phyloP scores from a whole-genome alignment of 2,329 filamentous ascomycete genomes.

The Trichoderma lentiforme region DNA sequence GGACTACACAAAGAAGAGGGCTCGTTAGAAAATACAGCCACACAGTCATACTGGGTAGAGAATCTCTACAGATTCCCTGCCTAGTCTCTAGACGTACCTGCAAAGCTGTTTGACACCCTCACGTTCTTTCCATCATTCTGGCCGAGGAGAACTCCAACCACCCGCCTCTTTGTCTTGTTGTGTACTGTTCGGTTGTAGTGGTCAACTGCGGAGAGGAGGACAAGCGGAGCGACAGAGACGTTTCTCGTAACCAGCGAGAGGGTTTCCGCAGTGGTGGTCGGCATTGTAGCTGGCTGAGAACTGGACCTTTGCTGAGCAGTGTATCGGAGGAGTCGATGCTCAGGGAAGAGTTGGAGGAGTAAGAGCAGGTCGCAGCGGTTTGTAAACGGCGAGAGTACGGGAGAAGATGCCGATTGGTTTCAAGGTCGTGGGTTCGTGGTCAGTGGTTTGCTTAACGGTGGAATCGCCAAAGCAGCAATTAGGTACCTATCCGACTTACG shows the following conservation, averaged over 20 bases:
- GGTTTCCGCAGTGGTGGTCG: constrained; percentile 93
- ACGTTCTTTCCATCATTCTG: constrained; percentile 97
- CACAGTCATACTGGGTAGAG: not conserved
- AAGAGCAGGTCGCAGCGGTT: not conserved
- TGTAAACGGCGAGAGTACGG: not conserved
- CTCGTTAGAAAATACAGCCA: not conserved
- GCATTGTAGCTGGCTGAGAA: constrained; percentile 59
- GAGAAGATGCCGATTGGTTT: not conserved
- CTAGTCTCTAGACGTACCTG: constrained; percentile 56
- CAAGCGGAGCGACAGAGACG: constrained; percentile 95
- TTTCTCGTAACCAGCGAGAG: constrained; percentile 90
- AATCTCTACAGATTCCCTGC: not conserved
- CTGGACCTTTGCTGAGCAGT: not conserved
- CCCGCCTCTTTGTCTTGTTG: constrained; percentile 80
- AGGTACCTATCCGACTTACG: constrained; percentile 16
- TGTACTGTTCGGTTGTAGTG: constrained; percentile 92
- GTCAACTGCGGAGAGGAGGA: constrained; percentile 96
- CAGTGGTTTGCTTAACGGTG: not conserved
- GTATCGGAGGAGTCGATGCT: not conserved
- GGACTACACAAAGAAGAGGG: constrained; percentile 56
- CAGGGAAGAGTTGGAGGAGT: not conserved
- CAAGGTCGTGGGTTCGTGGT: not conserved
- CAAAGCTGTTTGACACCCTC: constrained; percentile 97
- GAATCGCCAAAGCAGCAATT: constrained; percentile 8
- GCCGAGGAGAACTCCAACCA: constrained; percentile 90